These are phyloP conservation scores for Phyllosticta citriasiana DNA, from an alignment of 2,329 filamentous ascomycete species.

Conservation along the genomic window DNA sequence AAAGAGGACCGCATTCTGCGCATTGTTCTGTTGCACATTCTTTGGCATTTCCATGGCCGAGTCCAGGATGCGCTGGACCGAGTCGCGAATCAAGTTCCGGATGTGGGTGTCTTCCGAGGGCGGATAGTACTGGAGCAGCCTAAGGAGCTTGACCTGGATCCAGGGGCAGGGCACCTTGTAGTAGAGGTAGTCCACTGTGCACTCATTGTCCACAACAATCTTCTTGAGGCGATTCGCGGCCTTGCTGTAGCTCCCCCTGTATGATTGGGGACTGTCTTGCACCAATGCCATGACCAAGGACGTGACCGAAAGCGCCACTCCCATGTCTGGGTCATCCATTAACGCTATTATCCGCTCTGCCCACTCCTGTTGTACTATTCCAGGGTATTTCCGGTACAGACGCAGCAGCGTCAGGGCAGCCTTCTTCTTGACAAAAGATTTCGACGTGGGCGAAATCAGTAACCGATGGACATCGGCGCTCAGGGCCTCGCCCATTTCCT, in stretches of 20 bases:
- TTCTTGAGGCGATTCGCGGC: slow-evolving; percentile 82
- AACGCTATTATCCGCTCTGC: slow-evolving; percentile 96
- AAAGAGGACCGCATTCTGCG: slow-evolving; percentile 94
- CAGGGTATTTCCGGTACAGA: slow-evolving; percentile 86
- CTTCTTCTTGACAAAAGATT: slow-evolving; percentile 99
- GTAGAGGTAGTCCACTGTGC: slow-evolving; percentile 85
- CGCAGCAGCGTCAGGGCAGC: slow-evolving; percentile 86
- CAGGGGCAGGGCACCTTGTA: slow-evolving; percentile 99
- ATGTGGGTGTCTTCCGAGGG: slow-evolving; percentile 87
- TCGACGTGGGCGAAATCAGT: slow-evolving; percentile 90
- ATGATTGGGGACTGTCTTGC: slow-evolving; percentile 89
- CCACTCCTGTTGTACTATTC: slow-evolving; percentile 94
- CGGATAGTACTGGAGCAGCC: slow-evolving; percentile 89
- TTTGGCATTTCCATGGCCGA: slow-evolving; percentile 88
- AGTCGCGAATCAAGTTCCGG: slow-evolving; percentile 82
- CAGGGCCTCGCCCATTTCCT: slow-evolving; percentile 93
- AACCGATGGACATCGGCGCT: slow-evolving; percentile 86
- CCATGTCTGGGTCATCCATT: slow-evolving; percentile 93
- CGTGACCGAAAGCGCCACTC: slow-evolving; percentile 88
- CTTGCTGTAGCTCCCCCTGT: slow-evolving; percentile 89
- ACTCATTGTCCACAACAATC: slow-evolving; percentile 83
- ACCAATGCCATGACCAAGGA: slow-evolving; percentile 90
- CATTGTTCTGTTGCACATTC: slow-evolving; percentile 98
- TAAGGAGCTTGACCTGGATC: slow-evolving; percentile 91
- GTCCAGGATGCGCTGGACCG: slow-evolving; percentile 82